Evolutionary conservation across 1,139 yeast genomes (phyloP).

Genomic region (Eremothecium gossypii): DNA sequence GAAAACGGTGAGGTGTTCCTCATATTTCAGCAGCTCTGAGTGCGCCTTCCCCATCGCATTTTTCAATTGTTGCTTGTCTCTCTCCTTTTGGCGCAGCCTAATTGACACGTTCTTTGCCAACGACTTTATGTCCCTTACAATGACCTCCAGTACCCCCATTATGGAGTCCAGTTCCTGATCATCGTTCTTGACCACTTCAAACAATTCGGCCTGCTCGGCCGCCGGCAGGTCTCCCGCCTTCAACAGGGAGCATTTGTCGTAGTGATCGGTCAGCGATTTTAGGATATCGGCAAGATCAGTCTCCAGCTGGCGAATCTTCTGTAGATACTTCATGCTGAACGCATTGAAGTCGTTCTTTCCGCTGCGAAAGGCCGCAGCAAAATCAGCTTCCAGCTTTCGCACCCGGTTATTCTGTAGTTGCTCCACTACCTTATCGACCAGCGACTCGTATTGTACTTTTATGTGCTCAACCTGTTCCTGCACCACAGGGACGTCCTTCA

Average conservation of each 20-base stretch:
- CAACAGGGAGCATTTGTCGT: constrained; percentile 53
- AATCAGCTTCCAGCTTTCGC: constrained; percentile 13
- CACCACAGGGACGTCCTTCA: constrained; percentile 27
- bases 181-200: constrained; percentile 36
- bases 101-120: constrained; percentile 22
- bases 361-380: constrained; percentile 13
- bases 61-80: constrained; percentile 19
- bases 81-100: constrained; percentile 7
- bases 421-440: constrained; percentile 21
- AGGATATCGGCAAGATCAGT: constrained; percentile 61
- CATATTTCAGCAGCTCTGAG: constrained; percentile 19
- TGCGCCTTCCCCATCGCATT: constrained; percentile 22
- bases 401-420: constrained; percentile 18
- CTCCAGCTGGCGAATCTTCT: constrained; percentile 45
- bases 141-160: constrained; percentile 28
- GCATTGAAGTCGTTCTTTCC: constrained; percentile 13
- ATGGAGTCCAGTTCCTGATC: constrained; percentile 33
- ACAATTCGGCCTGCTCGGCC: constrained; percentile 29
- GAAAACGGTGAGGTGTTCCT: constrained; percentile 21
- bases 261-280: constrained; percentile 69
- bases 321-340: constrained; percentile 15
- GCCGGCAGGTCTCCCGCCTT: constrained; percentile 19
- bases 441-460: constrained; percentile 20
- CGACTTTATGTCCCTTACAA: constrained; percentile 26
- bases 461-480: constrained; percentile 25